Conservation (phyloP, 1,284 basidiomycete genomes). For the Microbotryum silenes-acaulis region DNA sequence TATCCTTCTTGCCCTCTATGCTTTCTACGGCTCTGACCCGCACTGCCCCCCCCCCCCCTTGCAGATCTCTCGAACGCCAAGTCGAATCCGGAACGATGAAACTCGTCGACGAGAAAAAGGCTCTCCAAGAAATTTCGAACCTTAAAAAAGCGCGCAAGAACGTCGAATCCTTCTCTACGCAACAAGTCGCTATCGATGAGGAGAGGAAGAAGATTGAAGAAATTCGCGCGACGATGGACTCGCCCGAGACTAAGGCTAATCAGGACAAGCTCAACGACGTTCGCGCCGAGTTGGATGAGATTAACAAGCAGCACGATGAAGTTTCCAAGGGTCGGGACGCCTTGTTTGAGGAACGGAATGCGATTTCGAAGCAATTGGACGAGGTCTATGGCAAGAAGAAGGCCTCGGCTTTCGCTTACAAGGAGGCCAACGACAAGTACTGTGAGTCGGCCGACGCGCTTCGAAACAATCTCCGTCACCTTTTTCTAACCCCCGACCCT, state of each 20-base stretch:
- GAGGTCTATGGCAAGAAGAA: slow-evolving; percentile 70
- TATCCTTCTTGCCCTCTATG: slow-evolving; percentile 7
- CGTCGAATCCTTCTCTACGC: slow-evolving; percentile 68
- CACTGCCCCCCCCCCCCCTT: too few species aligned
- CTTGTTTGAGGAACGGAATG: slow-evolving; percentile 80
- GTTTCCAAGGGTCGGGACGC: slow-evolving; percentile 71
- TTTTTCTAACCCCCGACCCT: not conserved
- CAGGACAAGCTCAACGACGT: slow-evolving; percentile 76
- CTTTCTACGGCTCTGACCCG: not conserved
- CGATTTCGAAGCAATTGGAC: slow-evolving; percentile 46
- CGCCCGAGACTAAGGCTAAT: slow-evolving; percentile 77
- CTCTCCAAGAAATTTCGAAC: slow-evolving; percentile 69
- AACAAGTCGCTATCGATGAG: slow-evolving; percentile 70
- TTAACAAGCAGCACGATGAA: slow-evolving; percentile 82
- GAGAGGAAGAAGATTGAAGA: slow-evolving; percentile 70
- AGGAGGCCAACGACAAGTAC: slow-evolving; percentile 66
- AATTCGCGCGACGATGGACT: slow-evolving; percentile 75
- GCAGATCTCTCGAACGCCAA: slow-evolving; percentile 71
- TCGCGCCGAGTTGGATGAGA: slow-evolving; percentile 73
- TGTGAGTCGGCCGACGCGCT: slow-evolving; percentile 22
- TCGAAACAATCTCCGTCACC: not conserved
- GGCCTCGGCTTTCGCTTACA: slow-evolving; percentile 60
- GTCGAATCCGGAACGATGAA: slow-evolving; percentile 89
- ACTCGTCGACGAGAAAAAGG: slow-evolving; percentile 91
- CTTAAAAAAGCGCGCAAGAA: slow-evolving; percentile 36